phyloP scores from a whole-genome alignment of 768 basidiomycete species.

The Pholiota molesta region DNA sequence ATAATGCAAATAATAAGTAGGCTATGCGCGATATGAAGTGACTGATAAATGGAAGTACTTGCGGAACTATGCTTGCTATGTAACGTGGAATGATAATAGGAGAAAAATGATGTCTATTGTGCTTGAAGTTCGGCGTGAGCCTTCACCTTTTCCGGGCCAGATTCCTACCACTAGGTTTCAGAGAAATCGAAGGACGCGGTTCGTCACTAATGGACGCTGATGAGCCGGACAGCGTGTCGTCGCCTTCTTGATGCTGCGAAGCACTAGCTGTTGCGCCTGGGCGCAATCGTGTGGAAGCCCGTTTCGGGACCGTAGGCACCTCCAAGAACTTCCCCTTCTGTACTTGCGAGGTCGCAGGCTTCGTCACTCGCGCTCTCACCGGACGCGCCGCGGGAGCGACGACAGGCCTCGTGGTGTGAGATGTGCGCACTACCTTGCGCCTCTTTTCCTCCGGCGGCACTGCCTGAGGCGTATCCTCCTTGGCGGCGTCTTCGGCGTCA shows the following conservation, averaged over 20 bases:
- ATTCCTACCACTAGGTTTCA: constrained; percentile 2
- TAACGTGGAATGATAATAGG: background rate
- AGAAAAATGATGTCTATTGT: background rate
- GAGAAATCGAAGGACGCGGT: background rate
- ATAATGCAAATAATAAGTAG: constrained; percentile 4
- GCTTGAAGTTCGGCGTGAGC: background rate
- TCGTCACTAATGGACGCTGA: background rate
- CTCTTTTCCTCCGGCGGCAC: constrained; percentile 33
- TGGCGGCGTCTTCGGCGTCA: constrained; percentile 6
- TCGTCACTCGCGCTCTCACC: background rate
- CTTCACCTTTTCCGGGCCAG: background rate
- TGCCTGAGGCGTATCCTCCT: constrained; percentile 21
- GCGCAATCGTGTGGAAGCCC: constrained; percentile 4
- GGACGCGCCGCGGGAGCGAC: background rate
- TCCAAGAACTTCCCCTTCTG: constrained; percentile 10
- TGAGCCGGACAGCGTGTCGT: constrained; percentile 4
- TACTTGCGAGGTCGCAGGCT: background rate
- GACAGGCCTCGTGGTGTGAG: constrained; percentile 3
- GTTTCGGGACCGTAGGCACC: constrained; percentile 6
- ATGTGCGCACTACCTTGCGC: constrained; percentile 31
- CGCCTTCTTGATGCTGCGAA: constrained; percentile 9
- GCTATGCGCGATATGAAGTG: background rate
- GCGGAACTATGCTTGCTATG: background rate
- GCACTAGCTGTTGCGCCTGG: background rate
- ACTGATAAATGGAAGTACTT: background rate